A percentile compares a stretch with the other conserved stretches of the same genome.
Conservation (phyloP, 1,284 basidiomycete genomes). For the Cryptococcus sp. region DNA sequence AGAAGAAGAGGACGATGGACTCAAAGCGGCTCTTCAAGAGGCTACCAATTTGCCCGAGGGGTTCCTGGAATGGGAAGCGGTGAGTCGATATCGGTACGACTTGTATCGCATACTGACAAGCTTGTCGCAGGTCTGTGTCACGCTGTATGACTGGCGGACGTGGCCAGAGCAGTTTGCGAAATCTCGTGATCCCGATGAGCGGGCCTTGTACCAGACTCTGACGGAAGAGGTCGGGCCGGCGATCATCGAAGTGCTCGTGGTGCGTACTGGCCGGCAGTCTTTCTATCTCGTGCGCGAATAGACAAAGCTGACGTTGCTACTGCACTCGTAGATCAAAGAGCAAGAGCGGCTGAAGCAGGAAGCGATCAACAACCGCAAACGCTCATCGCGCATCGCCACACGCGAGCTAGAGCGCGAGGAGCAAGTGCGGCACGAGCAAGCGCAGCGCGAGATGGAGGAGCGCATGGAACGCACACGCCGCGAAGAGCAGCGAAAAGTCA, state of each 20-base stretch:
- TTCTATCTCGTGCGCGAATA: neutral
- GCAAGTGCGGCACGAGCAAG: conserved; percentile 47
- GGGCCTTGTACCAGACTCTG: conserved; percentile 55
- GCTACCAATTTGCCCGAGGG: conserved; percentile 40
- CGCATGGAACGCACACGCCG: conserved; percentile 53
- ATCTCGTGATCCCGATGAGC: conserved; percentile 57
- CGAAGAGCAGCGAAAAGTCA: conserved; percentile 43
- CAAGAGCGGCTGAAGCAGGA: conserved; percentile 53
- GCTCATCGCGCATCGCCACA: conserved; percentile 58
- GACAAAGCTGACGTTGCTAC: neutral
- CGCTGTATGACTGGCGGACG: conserved; percentile 56
- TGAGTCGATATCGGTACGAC: conserved; percentile 29
- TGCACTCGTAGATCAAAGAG: conserved; percentile 40
- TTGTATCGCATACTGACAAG: neutral
- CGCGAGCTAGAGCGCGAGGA: conserved; percentile 58
- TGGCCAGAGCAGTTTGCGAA: conserved; percentile 56
- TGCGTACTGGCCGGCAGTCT: conserved; percentile 24
- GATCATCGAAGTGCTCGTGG: conserved; percentile 54
- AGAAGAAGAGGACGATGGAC: conserved; percentile 38
- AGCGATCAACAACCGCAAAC: conserved; percentile 56
- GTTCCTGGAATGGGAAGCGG: conserved; percentile 57
- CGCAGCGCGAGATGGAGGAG: conserved; percentile 54
- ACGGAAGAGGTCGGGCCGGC: conserved; percentile 53
- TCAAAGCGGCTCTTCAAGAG: conserved; percentile 44
- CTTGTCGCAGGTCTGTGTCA: conserved; percentile 55